Evolutionary conservation across 2,329 filamentous ascomycete genomes (phyloP).

Genomic region (Hypomyces perniciosus): DNA sequence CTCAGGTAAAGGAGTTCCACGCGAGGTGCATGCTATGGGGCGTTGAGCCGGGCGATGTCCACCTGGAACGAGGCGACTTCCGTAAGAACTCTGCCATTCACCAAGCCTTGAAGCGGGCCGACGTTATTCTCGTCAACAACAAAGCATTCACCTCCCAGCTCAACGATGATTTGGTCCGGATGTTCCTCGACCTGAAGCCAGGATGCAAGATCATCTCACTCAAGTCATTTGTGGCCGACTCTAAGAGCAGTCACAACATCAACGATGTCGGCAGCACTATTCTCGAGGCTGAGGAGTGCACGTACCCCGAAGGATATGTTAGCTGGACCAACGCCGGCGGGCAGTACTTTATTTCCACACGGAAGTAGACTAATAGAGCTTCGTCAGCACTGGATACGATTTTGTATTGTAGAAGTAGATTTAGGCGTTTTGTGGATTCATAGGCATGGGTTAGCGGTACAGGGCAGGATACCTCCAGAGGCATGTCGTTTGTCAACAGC

Average conservation of each 20-base stretch:
- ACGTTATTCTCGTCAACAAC: slow-evolving; percentile 97
- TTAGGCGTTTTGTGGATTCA: not conserved
- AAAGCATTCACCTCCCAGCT: slow-evolving; percentile 87
- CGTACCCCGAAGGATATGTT: slow-evolving; percentile 65
- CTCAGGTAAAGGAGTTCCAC: slow-evolving; percentile 75
- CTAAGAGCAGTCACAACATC: slow-evolving; percentile 69
- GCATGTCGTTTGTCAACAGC: slow-evolving; percentile 1
- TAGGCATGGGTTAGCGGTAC: slow-evolving; percentile 8
- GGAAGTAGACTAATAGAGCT: slow-evolving; percentile 46
- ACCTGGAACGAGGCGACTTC: slow-evolving; percentile 79
- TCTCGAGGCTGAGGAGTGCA: slow-evolving; percentile 63
- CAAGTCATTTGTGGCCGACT: slow-evolving; percentile 81
- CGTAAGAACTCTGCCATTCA: slow-evolving; percentile 65
- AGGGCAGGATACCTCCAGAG: slow-evolving; percentile 2
- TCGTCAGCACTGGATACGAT: slow-evolving; percentile 23
- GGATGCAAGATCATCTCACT: slow-evolving; percentile 87
- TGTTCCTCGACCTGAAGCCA: slow-evolving; percentile 89
- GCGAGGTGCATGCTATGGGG: slow-evolving; percentile 89
- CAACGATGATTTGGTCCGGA: slow-evolving; percentile 77
- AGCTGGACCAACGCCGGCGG: slow-evolving; percentile 87
- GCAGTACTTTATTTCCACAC: slow-evolving; percentile 81
- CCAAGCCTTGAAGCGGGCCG: slow-evolving; percentile 70
- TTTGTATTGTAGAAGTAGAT: slow-evolving; percentile 12
- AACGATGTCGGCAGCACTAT: slow-evolving; percentile 76
- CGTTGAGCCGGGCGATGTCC: slow-evolving; percentile 69